Conservation (phyloP, 495 filamentous ascomycete species). For the Platismatia glauca region DNA sequence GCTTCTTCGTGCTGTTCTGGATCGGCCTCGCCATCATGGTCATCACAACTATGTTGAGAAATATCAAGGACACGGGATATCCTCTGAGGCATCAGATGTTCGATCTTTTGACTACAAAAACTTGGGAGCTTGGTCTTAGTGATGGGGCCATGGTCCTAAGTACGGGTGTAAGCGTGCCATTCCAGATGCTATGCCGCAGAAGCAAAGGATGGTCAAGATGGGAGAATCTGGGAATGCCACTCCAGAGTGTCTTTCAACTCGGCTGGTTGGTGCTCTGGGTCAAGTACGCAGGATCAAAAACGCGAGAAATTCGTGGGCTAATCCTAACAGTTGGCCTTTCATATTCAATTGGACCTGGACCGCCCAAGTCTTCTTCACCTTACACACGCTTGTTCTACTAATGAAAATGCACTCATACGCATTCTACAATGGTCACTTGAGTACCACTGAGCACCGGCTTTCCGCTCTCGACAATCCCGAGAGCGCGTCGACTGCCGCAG, state of each 20-base stretch:
- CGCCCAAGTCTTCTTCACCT: slow-evolving; percentile 86
- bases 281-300: slow-evolving; percentile 38
- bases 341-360: slow-evolving; percentile 87
- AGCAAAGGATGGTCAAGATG: slow-evolving; percentile 55
- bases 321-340: slow-evolving; percentile 62
- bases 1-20: slow-evolving; percentile 98
- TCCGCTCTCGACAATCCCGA: slow-evolving; percentile 68
- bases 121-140: slow-evolving; percentile 76
- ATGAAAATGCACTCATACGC: slow-evolving; percentile 99
- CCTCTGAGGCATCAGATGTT: slow-evolving; percentile 78
- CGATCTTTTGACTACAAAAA: slow-evolving; percentile 73
- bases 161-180: slow-evolving; percentile 60
- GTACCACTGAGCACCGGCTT: slow-evolving; percentile 71
- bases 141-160: slow-evolving; percentile 76
- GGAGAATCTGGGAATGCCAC: slow-evolving; percentile 61
- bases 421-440: slow-evolving; percentile 95
- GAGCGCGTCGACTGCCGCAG: slow-evolving; percentile 56
- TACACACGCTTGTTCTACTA: slow-evolving; percentile 80
- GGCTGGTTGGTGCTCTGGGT: slow-evolving; percentile 80
- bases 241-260: slow-evolving; percentile 76
- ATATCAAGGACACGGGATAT: slow-evolving; percentile 87
- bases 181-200: slow-evolving; percentile 59
- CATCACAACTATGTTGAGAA: slow-evolving; percentile 80
- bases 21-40: slow-evolving; percentile 95
- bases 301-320: slow-evolving; percentile 17